phyloP scores from a whole-genome alignment of 495 filamentous ascomycete genomes.

The Xylaria castorea region DNA sequence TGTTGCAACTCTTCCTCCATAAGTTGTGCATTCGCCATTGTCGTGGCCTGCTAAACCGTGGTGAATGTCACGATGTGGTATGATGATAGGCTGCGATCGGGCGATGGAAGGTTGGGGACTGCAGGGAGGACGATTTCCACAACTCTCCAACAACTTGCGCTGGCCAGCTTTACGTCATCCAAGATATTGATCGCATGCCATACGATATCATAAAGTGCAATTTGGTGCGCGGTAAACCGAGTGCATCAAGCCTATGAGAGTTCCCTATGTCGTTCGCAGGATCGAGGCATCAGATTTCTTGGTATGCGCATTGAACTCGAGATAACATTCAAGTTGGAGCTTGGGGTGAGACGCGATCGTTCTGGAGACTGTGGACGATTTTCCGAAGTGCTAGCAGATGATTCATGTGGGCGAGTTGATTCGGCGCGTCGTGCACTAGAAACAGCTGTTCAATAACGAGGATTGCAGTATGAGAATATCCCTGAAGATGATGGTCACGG shows the following conservation, averaged over 20 bases:
- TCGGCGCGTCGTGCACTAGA: constrained; percentile 31
- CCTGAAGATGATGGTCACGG: constrained; percentile 6
- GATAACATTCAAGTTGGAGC: neutral
- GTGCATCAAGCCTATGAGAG: neutral
- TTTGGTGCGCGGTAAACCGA: neutral
- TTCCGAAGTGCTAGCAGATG: neutral
- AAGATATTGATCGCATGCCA: constrained; percentile 36
- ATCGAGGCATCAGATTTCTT: constrained; percentile 8
- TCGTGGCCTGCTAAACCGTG: neutral
- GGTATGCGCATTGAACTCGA: constrained; percentile 22
- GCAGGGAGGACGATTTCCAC: constrained; percentile 25
- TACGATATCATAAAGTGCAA: neutral
- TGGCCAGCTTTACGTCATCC: constrained; percentile 35
- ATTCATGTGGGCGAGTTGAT: neutral
- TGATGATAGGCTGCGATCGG: neutral
- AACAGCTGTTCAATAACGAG: neutral
- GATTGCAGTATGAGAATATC: neutral
- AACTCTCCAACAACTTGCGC: constrained; percentile 29
- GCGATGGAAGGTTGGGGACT: constrained; percentile 7
- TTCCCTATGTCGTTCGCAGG: neutral
- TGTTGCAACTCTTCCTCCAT: constrained; percentile 60
- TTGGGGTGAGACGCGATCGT: constrained; percentile 23
- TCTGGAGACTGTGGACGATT: neutral
- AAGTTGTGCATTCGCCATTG: constrained; percentile 56
- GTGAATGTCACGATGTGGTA: neutral